Conservation (phyloP, 331 rosid species). For the Acacia pycnantha region DNA sequence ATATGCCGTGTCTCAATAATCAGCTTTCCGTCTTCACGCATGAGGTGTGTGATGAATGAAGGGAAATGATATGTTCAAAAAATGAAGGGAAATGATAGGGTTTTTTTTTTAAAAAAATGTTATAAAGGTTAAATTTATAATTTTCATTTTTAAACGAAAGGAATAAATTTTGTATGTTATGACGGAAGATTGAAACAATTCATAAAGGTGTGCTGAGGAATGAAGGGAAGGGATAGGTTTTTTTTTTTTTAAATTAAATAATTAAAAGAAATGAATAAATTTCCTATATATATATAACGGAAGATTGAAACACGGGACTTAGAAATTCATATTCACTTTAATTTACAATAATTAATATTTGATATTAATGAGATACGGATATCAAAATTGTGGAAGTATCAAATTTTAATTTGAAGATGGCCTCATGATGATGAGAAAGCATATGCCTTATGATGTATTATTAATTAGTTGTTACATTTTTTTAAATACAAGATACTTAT, state of each 20-base stretch:
- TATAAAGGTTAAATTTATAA: background rate
- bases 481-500: background rate
- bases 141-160: background rate
- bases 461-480: background rate
- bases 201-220: too few species aligned
- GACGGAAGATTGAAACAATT: background rate
- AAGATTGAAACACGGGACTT: background rate
- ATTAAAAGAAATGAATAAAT: background rate
- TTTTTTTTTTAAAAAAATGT: too few species aligned
- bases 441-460: background rate
- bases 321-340: background rate
- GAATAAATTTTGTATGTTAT: background rate
- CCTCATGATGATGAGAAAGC: background rate
- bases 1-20: too few species aligned
- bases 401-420: background rate
- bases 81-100: too few species aligned
- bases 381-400: background rate
- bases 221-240: too few species aligned
- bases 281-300: background rate
- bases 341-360: background rate
- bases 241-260: too few species aligned
- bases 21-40: background rate
- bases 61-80: too few species aligned
- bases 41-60: too few species aligned
- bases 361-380: background rate